Percentiles rank a stretch among this genome's conserved stretches.
These are phyloP conservation scores for Candida boidinii DNA, from an alignment of 805 yeast species.

Conservation along the genomic window DNA sequence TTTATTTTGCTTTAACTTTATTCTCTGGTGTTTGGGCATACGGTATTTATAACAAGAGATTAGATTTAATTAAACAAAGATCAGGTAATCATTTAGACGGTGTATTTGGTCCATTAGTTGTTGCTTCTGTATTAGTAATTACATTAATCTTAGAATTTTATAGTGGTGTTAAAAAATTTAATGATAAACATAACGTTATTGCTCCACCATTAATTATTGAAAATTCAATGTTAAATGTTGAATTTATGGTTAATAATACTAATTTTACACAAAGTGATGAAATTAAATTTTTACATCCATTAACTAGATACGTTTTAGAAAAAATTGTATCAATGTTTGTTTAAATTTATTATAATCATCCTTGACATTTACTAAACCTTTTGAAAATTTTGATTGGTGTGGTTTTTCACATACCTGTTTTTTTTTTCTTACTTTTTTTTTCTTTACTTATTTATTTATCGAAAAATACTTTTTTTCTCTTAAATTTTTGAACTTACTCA, in stretches of 20 bases:
- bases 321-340: conserved; percentile 11
- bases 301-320: conserved; percentile 14
- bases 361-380: conserved; percentile 2
- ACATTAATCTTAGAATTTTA: conserved; percentile 68
- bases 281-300: conserved; percentile 17
- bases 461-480: too few species aligned
- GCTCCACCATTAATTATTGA: conserved; percentile 2
- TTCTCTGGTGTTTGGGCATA: conserved; percentile 91
- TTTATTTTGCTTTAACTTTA: conserved; percentile 72
- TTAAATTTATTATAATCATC: not conserved
- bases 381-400: conserved; percentile 4
- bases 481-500: too few species aligned
- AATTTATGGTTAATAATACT: conserved; percentile 1
- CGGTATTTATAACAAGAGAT: conserved; percentile 60
- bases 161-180: conserved; percentile 43
- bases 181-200: conserved; percentile 11
- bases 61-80: conserved; percentile 67
- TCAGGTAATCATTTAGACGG: conserved; percentile 86
- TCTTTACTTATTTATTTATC: too few species aligned
- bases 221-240: conserved; percentile 1
- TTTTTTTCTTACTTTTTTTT: too few species aligned
- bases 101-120: conserved; percentile 77
- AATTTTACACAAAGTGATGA: conserved; percentile 8
- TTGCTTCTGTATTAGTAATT: conserved; percentile 59
- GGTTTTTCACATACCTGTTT: too few species aligned